These are phyloP conservation scores for Hypoxylon lenormandii DNA, from an alignment of 495 filamentous ascomycete species.

Conservation along the genomic window DNA sequence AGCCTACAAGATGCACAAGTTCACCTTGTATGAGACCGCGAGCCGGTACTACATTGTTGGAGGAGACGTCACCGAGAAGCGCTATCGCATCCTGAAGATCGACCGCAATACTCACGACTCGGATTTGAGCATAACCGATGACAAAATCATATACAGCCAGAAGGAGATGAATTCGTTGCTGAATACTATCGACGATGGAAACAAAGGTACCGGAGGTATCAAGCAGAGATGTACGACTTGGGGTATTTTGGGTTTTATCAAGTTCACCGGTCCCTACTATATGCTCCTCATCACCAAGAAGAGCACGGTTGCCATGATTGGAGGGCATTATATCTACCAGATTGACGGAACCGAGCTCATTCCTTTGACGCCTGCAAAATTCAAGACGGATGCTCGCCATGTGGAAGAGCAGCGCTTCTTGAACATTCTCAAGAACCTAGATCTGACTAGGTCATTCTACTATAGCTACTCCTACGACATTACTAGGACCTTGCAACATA, in stretches of 20 bases:
- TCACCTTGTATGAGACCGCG: slow-evolving; percentile 92
- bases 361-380: slow-evolving; percentile 77
- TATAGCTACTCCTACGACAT: slow-evolving; percentile 99
- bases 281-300: slow-evolving; percentile 97
- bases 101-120: slow-evolving; percentile 86
- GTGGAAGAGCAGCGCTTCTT: slow-evolving; percentile 91
- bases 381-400: slow-evolving; percentile 80
- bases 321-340: slow-evolving; percentile 95
- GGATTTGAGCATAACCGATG: slow-evolving; percentile 85
- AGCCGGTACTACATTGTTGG: slow-evolving; percentile 94
- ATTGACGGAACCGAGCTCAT: slow-evolving; percentile 95
- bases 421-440: slow-evolving; percentile 87
- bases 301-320: slow-evolving; percentile 93
- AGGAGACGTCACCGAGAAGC: slow-evolving; percentile 84
- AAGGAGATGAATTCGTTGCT: slow-evolving; percentile 92
- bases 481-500: slow-evolving; percentile 90
- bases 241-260: slow-evolving; percentile 93
- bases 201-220: slow-evolving; percentile 89
- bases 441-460: slow-evolving; percentile 90
- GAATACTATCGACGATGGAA: slow-evolving; percentile 95
- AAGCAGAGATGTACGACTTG: slow-evolving; percentile 89
- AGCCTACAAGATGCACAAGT: slow-evolving; percentile 90
- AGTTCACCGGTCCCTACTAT: slow-evolving; percentile 96
- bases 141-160: slow-evolving; percentile 92
- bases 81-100: slow-evolving; percentile 92